Conservation (phyloP, 2,329 filamentous ascomycete genomes). For the Penicillium sclerotiorum region DNA sequence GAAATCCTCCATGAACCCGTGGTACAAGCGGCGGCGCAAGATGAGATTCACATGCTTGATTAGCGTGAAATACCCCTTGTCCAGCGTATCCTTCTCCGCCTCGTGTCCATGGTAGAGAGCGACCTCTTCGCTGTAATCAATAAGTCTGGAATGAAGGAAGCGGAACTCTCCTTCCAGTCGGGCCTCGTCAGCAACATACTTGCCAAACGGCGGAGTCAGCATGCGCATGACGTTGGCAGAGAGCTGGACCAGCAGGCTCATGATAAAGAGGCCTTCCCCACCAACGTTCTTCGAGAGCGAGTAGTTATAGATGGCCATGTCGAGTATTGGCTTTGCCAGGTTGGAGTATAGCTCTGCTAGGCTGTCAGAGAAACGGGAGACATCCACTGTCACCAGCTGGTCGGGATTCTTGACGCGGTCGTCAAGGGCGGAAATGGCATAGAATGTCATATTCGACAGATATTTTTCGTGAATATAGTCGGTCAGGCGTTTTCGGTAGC, state of each 20-base stretch:
- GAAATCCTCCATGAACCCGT: conserved; percentile 99
- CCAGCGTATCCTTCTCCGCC: conserved; percentile 91
- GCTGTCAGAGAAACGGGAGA: conserved; percentile 94
- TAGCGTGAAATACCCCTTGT: conserved; percentile 97
- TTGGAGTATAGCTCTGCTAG: conserved; percentile 95
- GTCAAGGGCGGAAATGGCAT: conserved; percentile 90
- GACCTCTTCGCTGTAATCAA: conserved; percentile 94
- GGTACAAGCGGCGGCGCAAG: conserved; percentile 84
- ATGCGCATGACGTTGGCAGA: conserved; percentile 92
- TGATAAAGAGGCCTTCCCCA: conserved; percentile 91
- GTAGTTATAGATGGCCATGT: conserved; percentile 97
- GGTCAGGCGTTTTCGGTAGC: conserved; percentile 92
- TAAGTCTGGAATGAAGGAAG: conserved; percentile 90
- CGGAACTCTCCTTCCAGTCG: conserved; percentile 93
- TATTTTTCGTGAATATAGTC: conserved; percentile 94
- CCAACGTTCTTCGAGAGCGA: conserved; percentile 93
- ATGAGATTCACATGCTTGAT: conserved; percentile 99
- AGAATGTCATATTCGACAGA: conserved; percentile 96
- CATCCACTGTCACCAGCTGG: conserved; percentile 94
- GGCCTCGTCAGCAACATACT: conserved; percentile 96
- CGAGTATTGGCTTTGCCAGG: conserved; percentile 87
- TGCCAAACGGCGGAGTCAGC: conserved; percentile 92
- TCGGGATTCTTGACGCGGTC: conserved; percentile 99
- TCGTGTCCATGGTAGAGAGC: conserved; percentile 90
- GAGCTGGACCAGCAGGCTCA: conserved; percentile 90